Evolutionary conservation across 2,329 filamentous ascomycete species (phyloP), one percentile per base, ranked within the genome.

Genomic region (Ambrosiella xylebori): DNA sequence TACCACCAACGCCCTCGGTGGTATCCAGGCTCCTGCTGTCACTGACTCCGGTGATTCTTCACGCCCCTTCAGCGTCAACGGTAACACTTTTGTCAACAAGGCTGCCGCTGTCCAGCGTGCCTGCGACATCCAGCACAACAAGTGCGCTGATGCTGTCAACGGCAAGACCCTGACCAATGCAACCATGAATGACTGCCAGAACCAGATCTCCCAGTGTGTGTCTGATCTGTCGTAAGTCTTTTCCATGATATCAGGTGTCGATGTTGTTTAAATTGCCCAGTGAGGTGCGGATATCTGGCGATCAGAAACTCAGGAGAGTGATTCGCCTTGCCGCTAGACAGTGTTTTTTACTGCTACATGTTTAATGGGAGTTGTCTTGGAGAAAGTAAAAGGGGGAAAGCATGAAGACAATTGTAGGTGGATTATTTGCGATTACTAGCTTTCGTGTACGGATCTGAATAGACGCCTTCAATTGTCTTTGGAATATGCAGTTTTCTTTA

Each of bases 51-150:
- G 76, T 49, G 68, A 78, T 64, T 60, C 68, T 19, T 64, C 67
- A 58, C 74, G 80, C 38, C 77, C 79, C 58, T 82, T 82, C 68
- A 63, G 67, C 19, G 77, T 81, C 60, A 76, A 78, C 63, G 77
- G 76, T 54, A 70, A 72, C 70, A 80, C 72, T 41, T 84, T 85
- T 65, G 75, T 76, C 44, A 76, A 76, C 65, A 66, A 76, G 62
- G 69, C 66, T 2, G 76, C 75, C 8, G 82, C 82, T 17, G 68
- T 76, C 45, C 75, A 82, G 68, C 73, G 82, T 52, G 76, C 79
- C 40, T 85, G 82, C 65, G 75, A 80, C 61, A 75, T 82, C 60
- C 79, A 84, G 70, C 77, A 80, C 70, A 84, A 82, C 64, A 68
- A 66, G 2, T 85, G 82, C 64, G 71, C 76, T 11, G 69, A 80